Base-by-base conservation (phyloP, 202 grass and related monocot species). In the Dendrocalamus latiflorus region DNA sequence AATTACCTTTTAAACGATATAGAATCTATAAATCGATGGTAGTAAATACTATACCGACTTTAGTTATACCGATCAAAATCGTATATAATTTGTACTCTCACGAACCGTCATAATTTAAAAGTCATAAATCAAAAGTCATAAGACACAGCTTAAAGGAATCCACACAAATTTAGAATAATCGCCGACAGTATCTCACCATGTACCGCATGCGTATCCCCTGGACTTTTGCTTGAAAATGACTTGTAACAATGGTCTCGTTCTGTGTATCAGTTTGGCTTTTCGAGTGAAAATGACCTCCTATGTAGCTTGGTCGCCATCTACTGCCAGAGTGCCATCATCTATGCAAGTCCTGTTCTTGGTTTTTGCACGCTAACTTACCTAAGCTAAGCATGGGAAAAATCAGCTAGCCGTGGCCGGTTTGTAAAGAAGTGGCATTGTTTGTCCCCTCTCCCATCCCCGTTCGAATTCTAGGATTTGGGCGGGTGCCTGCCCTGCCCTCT, bases 221-320 rank as follows among this genome's bases (percentile, higher is more conserved):
- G n/a, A n/a, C n/a, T n/a, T n/a, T n/a, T n/a, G n/a, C n/a, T n/a
- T n/a, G n/a, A n/a, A n/a, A n/a, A n/a, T n/a, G n/a, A n/a, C n/a
- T n/a, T n/a, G n/a, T n/a, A 30, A 51, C 28, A 28, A 21, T 17
- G 67, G 15, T 42, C 51, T 88, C 39, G 49, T 74, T 45, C 37
- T 28, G 70, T 1, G 54, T 6, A 65, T 71, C 70, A 48, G 54
- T 48, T 8, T 18, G 44, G 44, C 13, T 85, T 89, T 47, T 33
- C 25, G 45, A 26, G 47, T n/a, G 83, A 86, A 76, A 89, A 81
- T 42, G 77, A 85, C 87, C 43, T 74, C 33, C 14, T 9, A 22
- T 34, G 18, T 22, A 24, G 70, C 71, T 38, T 20, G 55, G 87
- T 89, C 82, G 62, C 81, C 63, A 69, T 89, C 74, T 8, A 7